A percentile compares a stretch with the other conserved stretches of the same genome.
Conservation (phyloP, 768 basidiomycete genomes). For the Artomyces pyxidatus region DNA sequence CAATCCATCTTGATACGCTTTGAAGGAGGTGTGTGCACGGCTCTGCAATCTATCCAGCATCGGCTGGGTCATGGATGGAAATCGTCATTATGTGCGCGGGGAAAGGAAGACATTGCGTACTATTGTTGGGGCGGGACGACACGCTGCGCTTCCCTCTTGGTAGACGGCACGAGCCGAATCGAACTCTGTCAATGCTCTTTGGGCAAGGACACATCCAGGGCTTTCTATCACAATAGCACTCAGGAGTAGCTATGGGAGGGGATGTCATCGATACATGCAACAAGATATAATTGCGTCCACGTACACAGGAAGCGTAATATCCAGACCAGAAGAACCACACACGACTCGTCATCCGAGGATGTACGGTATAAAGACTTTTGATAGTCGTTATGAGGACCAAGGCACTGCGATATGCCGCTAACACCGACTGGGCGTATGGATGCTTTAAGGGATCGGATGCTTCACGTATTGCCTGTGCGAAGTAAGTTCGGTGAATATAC, state of each 20-base stretch:
- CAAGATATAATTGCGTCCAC: slow-evolving; percentile 13
- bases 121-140: slow-evolving; percentile 23
- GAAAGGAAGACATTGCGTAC: background rate
- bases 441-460: slow-evolving; percentile 34
- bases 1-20: background rate
- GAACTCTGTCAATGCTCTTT: slow-evolving; percentile 32
- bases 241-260: slow-evolving; percentile 30
- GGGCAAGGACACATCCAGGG: slow-evolving; percentile 35
- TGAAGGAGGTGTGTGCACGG: background rate
- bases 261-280: background rate
- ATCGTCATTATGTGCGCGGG: background rate
- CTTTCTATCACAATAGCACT: slow-evolving; percentile 39
- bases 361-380: slow-evolving; percentile 27
- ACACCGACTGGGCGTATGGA: slow-evolving; percentile 37
- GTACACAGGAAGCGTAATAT: slow-evolving; percentile 41
- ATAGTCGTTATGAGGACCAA: slow-evolving; percentile 34
- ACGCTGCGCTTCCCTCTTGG: slow-evolving; percentile 32
- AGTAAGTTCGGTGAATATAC: slow-evolving; percentile 38
- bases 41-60: background rate
- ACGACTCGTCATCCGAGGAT: slow-evolving; percentile 26
- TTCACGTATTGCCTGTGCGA: slow-evolving; percentile 37
- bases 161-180: slow-evolving; percentile 32
- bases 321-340: slow-evolving; percentile 47
- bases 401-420: slow-evolving; percentile 37
- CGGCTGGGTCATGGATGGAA: background rate